Conservation (phyloP, 495 filamentous ascomycete genomes). For the Pseudomonodictys pantanalensis region DNA sequence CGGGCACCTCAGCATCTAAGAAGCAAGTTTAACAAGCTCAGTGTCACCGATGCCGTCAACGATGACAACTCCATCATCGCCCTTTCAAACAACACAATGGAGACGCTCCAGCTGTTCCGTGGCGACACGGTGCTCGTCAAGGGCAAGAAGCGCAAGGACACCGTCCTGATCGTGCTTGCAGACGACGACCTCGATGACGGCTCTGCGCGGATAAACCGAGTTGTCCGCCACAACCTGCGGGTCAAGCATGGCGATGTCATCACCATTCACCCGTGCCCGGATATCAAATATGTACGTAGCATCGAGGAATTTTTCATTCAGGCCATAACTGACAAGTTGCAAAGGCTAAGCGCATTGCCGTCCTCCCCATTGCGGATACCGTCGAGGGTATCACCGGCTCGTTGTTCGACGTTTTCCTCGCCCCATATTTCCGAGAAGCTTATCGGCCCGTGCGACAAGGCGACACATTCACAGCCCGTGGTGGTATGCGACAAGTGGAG, state of each 20-base stretch:
- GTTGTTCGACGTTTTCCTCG: constrained; percentile 97
- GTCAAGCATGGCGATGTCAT: constrained; percentile 98
- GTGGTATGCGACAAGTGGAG: constrained; percentile 97
- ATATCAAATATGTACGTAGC: constrained; percentile 95
- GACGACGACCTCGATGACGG: constrained; percentile 98
- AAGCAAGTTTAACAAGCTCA: constrained; percentile 36
- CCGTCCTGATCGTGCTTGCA: constrained; percentile 92
- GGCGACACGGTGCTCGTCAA: constrained; percentile 97
- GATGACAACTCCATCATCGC: constrained; percentile 99
- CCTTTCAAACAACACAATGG: constrained; percentile 98
- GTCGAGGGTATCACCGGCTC: constrained; percentile 96
- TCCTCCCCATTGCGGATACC: constrained; percentile 96
- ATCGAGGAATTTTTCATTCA: background rate
- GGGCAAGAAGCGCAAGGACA: constrained; percentile 99
- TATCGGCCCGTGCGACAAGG: constrained; percentile 95
- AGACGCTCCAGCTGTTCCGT: constrained; percentile 94
- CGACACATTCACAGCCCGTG: constrained; percentile 93
- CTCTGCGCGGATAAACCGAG: constrained; percentile 93
- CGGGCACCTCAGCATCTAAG: background rate
- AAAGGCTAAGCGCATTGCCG: constrained; percentile 96
- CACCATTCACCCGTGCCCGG: constrained; percentile 97
- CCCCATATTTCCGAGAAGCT: constrained; percentile 98
- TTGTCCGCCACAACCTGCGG: constrained; percentile 94
- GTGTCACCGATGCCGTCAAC: constrained; percentile 95
- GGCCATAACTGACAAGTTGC: constrained; percentile 30